These are phyloP conservation scores for Mycena haematopus DNA, from an alignment of 768 basidiomycete species.

Conservation along the genomic window DNA sequence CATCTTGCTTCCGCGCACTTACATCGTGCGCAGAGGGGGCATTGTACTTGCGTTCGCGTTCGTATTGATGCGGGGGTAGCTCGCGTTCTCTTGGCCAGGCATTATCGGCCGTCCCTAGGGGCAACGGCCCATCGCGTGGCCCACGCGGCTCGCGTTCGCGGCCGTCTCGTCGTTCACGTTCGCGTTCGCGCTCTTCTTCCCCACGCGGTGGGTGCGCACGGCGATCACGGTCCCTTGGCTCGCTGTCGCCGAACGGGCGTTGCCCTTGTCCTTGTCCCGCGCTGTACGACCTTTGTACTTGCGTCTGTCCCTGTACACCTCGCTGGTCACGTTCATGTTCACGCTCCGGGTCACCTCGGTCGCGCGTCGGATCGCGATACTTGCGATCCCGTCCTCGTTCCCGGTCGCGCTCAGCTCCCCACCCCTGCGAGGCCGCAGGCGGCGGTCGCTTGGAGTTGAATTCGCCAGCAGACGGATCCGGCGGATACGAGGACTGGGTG, in stretches of 20 bases:
- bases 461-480: neutral
- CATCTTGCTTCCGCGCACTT: slow-evolving; percentile 6
- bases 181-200: neutral
- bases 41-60: neutral
- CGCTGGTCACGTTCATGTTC: slow-evolving; percentile 13
- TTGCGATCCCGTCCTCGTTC: neutral
- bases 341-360: slow-evolving; percentile 18
- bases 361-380: neutral
- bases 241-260: slow-evolving; percentile 12
- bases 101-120: neutral
- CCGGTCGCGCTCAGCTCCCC: slow-evolving; percentile 3
- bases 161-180: slow-evolving; percentile 13
- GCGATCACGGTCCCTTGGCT: neutral
- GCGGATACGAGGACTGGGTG: slow-evolving; percentile 15
- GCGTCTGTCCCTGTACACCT: slow-evolving; percentile 1
- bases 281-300: slow-evolving; percentile 3
- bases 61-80: slow-evolving; percentile 12
- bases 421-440: neutral
- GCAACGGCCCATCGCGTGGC: slow-evolving; percentile 2
- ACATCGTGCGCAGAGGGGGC: slow-evolving; percentile 2
- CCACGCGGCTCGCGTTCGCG: slow-evolving; percentile 21
- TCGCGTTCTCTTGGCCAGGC: slow-evolving; percentile 13
- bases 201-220: slow-evolving; percentile 6
- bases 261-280: slow-evolving; percentile 7
- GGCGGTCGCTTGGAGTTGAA: slow-evolving; percentile 3